These are phyloP conservation scores for Metschnikowia dekortorum DNA, from an alignment of 805 yeast genomes.

Conservation along the genomic window DNA sequence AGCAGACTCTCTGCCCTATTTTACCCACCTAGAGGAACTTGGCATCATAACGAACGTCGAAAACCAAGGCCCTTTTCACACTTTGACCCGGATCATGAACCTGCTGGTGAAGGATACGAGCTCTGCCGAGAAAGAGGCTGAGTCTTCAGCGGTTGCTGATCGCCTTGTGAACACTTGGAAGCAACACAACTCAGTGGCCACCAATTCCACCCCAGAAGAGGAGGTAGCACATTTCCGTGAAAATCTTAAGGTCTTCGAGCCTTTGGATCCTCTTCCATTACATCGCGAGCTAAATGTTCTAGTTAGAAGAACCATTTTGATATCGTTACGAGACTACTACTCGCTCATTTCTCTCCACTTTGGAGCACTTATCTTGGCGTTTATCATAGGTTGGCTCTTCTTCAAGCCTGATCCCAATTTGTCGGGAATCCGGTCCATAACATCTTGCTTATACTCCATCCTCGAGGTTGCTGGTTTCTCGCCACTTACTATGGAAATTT, in stretches of 20 bases:
- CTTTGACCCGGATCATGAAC: conserved; percentile 15
- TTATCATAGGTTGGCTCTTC: conserved; percentile 74
- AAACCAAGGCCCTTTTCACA: conserved; percentile 9
- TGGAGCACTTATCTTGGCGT: conserved; percentile 47
- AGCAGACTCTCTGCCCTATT: conserved; percentile 46
- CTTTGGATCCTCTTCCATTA: conserved; percentile 23
- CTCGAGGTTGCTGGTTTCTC: conserved; percentile 38
- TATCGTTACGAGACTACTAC: conserved; percentile 30
- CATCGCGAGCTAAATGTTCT: conserved; percentile 27
- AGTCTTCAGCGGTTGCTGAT: conserved; percentile 8
- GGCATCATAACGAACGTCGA: conserved; percentile 10
- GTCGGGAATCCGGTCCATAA: conserved; percentile 61
- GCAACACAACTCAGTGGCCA: conserved; percentile 2
- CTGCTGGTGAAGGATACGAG: conserved; percentile 16
- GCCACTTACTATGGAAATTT: conserved; percentile 37
- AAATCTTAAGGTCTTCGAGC: conserved; percentile 18
- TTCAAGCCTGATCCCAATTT: conserved; percentile 55
- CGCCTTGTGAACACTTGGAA: conserved; percentile 12
- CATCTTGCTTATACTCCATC: conserved; percentile 34
- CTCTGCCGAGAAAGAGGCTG: conserved; percentile 12
- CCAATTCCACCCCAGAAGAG: conserved; percentile 11
- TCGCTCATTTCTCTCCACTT: conserved; percentile 34
- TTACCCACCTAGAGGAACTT: conserved; percentile 22
- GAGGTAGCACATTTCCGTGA: conserved; percentile 13
- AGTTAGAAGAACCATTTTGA: conserved; percentile 31